A percentile compares a stretch with the other conserved stretches of the same genome.
Conservation (phyloP, 108 stramenopile genomes). For the Phaeodactylum tricornutum region DNA sequence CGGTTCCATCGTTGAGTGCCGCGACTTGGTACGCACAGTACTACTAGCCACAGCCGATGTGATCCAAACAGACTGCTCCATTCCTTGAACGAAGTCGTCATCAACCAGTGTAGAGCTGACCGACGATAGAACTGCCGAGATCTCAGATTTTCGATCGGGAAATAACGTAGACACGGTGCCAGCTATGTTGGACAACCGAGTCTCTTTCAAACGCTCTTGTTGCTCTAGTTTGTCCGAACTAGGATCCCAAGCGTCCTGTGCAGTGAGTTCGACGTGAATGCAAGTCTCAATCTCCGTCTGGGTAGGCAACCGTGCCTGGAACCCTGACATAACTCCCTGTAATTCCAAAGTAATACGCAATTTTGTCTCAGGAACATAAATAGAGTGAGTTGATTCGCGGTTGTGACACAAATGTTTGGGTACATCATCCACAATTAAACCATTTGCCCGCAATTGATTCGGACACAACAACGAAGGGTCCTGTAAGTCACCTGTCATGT, state of each 20-base stretch:
- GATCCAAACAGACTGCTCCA: not conserved
- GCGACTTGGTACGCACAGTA: not conserved
- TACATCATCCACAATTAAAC: conserved; percentile 7
- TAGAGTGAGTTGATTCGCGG: too few relatives aligned
- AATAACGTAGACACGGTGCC: not conserved
- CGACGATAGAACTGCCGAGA: not conserved
- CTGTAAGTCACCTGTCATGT: conserved; percentile 9
- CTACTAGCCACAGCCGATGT: not conserved
- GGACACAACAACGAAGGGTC: conserved; percentile 14
- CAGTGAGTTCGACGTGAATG: not conserved
- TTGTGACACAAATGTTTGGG: not conserved
- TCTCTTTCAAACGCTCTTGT: not conserved
- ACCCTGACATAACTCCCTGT: not conserved
- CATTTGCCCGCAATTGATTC: conserved; percentile 17
- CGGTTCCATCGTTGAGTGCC: not conserved
- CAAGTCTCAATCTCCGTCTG: not conserved
- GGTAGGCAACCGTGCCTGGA: not conserved
- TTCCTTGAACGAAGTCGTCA: not conserved
- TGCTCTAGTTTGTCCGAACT: not conserved
- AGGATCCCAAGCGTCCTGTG: conserved; percentile 1
- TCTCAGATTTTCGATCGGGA: not conserved
- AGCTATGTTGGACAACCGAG: too few relatives aligned
- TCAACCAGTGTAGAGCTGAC: not conserved
- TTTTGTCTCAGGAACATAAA: not conserved
- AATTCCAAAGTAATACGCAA: not conserved